Conservation (phyloP, 139 green algal genomes). For the Coelastrella sp. region DNA sequence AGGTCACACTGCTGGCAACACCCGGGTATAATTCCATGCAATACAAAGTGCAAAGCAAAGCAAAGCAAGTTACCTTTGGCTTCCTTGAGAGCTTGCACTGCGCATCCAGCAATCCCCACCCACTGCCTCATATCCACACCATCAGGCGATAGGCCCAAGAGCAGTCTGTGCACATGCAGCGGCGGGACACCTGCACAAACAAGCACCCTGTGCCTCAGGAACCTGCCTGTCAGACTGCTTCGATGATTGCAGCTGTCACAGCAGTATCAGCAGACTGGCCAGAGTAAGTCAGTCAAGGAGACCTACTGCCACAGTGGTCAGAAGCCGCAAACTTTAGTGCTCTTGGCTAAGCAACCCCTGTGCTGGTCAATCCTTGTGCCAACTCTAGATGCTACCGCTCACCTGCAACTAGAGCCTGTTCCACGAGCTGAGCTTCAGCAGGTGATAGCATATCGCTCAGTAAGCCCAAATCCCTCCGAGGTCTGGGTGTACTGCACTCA, state of each 20-base stretch:
- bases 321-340: too few species aligned
- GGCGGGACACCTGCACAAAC: constrained; percentile 31
- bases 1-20: background rate
- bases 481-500: constrained; percentile 24
- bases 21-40: too few species aligned
- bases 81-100: background rate
- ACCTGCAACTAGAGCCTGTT: constrained; percentile 44
- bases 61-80: background rate
- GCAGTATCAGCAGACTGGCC: too few species aligned
- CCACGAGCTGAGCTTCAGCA: constrained; percentile 13
- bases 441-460: constrained; percentile 32
- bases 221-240: too few species aligned
- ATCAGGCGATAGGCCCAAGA: constrained; percentile 20
- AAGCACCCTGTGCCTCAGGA: background rate
- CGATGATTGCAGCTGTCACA: too few species aligned
- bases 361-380: background rate
- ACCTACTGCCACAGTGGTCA: too few species aligned
- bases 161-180: constrained; percentile 36
- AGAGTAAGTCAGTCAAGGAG: too few species aligned
- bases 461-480: constrained; percentile 37
- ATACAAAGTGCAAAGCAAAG: background rate
- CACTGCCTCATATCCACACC: constrained; percentile 21
- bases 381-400: background rate
- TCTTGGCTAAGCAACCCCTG: too few species aligned
- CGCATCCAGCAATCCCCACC: constrained; percentile 12